Evolutionary conservation across 2,329 filamentous ascomycete species (phyloP).

Genomic region (Chaetomium globosum): DNA sequence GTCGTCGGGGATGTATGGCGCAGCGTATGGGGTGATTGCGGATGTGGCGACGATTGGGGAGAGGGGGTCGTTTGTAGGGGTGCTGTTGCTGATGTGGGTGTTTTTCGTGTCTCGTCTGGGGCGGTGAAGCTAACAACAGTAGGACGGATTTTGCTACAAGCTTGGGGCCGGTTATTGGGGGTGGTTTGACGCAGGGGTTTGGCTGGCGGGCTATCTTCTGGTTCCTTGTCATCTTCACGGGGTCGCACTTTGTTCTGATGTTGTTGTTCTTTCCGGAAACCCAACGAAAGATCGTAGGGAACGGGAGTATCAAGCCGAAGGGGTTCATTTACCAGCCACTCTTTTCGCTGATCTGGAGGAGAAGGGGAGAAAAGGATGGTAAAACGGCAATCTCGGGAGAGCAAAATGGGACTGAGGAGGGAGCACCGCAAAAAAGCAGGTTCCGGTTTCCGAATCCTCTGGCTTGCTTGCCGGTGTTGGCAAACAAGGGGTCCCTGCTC

Average conservation of each 20-base stretch:
- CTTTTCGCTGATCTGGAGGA: conserved; percentile 30
- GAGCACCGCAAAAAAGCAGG: neutral
- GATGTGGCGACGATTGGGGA: conserved; percentile 65
- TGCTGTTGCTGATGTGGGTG: conserved; percentile 47
- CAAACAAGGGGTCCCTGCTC: conserved; percentile 22
- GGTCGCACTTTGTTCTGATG: conserved; percentile 48
- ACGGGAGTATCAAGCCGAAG: conserved; percentile 53
- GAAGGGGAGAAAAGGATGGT: neutral
- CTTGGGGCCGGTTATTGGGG: conserved; percentile 61
- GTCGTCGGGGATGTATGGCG: conserved; percentile 20
- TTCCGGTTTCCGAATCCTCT: conserved; percentile 22
- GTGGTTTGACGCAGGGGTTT: conserved; percentile 57
- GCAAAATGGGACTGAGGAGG: neutral
- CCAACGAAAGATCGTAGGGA: conserved; percentile 53
- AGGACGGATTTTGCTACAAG: conserved; percentile 44
- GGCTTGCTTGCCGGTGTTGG: conserved; percentile 25
- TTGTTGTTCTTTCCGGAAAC: conserved; percentile 59
- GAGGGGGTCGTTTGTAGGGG: conserved; percentile 59
- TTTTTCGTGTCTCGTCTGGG: too few relatives aligned
- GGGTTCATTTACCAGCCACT: conserved; percentile 42
- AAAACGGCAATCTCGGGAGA: neutral
- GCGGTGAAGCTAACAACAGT: conserved; percentile 1
- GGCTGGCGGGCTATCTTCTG: conserved; percentile 66
- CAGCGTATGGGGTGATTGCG: conserved; percentile 55
- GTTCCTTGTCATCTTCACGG: conserved; percentile 57